These are phyloP conservation scores for Colletotrichum eremochloae DNA, from an alignment of 2,329 filamentous ascomycete species.

Conservation along the genomic window DNA sequence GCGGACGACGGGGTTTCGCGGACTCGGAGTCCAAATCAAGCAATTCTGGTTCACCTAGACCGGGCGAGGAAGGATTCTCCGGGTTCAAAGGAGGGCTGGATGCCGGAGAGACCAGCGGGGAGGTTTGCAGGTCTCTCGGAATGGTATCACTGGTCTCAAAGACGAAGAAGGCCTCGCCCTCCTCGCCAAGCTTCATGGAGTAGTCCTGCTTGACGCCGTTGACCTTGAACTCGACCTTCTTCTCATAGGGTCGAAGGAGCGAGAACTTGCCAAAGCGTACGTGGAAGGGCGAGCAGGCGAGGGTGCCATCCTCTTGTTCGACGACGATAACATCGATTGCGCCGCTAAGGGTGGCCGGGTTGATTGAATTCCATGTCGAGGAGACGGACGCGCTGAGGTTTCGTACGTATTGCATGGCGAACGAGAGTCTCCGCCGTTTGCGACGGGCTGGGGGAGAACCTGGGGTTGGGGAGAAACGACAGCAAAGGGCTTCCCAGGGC, in stretches of 20 bases:
- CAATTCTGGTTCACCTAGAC: conserved; percentile 76
- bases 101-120: conserved; percentile 91
- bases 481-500: conserved; percentile 9
- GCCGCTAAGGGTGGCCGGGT: conserved; percentile 95
- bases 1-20: conserved; percentile 59
- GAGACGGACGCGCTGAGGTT: conserved; percentile 96
- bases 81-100: conserved; percentile 79
- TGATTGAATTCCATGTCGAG: conserved; percentile 99
- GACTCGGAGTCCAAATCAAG: conserved; percentile 72
- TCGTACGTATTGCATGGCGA: conserved; percentile 94
- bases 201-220: conserved; percentile 93
- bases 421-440: conserved; percentile 6
- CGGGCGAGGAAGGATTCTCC: conserved; percentile 57
- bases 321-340: conserved; percentile 99
- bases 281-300: conserved; percentile 96
- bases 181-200: conserved; percentile 98
- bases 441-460: conserved; percentile 12
- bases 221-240: conserved; percentile 98
- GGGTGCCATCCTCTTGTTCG: conserved; percentile 90
- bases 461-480: conserved; percentile 1
- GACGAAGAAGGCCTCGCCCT: conserved; percentile 98
- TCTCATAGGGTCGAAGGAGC: conserved; percentile 92
- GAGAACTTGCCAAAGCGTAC: conserved; percentile 99
- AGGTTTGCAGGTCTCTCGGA: conserved; percentile 94
- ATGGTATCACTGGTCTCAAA: conserved; percentile 95